Percentiles rank a stretch among this genome's conserved stretches.
These are phyloP conservation scores for Terfezia boudieri DNA, from an alignment of 495 filamentous ascomycete species.

Conservation along the genomic window DNA sequence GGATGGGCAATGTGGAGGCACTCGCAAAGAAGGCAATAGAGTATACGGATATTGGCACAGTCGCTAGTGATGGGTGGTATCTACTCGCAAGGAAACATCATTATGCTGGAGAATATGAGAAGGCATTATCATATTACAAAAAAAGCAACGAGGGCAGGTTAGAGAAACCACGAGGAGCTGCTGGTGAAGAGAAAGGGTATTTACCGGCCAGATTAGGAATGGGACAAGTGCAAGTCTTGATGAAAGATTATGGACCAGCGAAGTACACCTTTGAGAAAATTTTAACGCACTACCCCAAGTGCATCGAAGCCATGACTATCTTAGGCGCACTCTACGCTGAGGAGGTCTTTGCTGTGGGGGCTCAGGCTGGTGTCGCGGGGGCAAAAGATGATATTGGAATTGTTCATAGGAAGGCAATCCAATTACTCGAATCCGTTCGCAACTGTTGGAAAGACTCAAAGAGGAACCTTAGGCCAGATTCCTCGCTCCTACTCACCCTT, in stretches of 20 bases:
- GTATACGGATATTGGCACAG: slow-evolving; percentile 78
- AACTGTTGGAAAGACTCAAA: slow-evolving; percentile 72
- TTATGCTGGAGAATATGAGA: slow-evolving; percentile 39
- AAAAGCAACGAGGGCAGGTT: slow-evolving; percentile 63
- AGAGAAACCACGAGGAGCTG: slow-evolving; percentile 31
- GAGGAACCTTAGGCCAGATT: slow-evolving; percentile 54
- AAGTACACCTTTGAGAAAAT: slow-evolving; percentile 90
- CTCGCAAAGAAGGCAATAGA: slow-evolving; percentile 86
- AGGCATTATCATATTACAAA: slow-evolving; percentile 59
- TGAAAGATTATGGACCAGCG: slow-evolving; percentile 64
- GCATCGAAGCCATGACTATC: slow-evolving; percentile 72
- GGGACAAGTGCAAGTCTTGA: slow-evolving; percentile 66
- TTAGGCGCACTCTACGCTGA: slow-evolving; percentile 80
- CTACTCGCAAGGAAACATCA: slow-evolving; percentile 76
- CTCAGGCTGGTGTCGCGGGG: slow-evolving; percentile 36
- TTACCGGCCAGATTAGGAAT: slow-evolving; percentile 80
- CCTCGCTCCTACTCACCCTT: slow-evolving; percentile 78
- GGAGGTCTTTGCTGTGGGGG: slow-evolving; percentile 48
- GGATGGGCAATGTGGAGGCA: slow-evolving; percentile 53
- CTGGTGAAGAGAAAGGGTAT: slow-evolving; percentile 50
- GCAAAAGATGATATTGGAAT: slow-evolving; percentile 68
- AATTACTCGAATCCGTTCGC: slow-evolving; percentile 61
- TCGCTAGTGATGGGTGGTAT: slow-evolving; percentile 95
- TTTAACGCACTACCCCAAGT: slow-evolving; percentile 39
- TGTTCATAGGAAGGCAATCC: slow-evolving; percentile 63